phyloP scores from a whole-genome alignment of 441 rosid species.

The Populus hybrid region DNA sequence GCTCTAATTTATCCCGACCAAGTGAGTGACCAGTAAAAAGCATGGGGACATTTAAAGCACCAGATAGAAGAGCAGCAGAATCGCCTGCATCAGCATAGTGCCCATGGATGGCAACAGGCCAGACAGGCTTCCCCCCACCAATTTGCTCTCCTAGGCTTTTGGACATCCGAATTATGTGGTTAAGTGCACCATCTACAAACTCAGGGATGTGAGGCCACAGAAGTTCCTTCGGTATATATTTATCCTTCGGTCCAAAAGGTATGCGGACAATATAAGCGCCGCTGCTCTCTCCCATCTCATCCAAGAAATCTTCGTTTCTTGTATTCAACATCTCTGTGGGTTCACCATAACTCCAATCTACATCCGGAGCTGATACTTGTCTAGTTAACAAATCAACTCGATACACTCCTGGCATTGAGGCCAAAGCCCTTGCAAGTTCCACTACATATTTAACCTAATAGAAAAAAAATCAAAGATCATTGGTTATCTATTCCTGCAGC shows the following conservation, averaged over 20 bases:
- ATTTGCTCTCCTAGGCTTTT: constrained; percentile 80
- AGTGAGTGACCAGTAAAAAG: constrained; percentile 55
- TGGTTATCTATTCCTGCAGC: neutral
- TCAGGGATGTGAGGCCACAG: constrained; percentile 94
- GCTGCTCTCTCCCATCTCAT: constrained; percentile 84
- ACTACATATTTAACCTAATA: constrained; percentile 94
- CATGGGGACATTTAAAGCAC: constrained; percentile 95
- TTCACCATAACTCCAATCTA: constrained; percentile 84
- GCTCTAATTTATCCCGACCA: constrained; percentile 67
- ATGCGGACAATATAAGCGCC: constrained; percentile 91
- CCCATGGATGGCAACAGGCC: constrained; percentile 97
- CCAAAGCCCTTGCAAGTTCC: constrained; percentile 97
- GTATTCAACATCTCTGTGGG: constrained; percentile 85
- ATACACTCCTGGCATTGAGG: constrained; percentile 88
- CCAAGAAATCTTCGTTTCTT: constrained; percentile 40
- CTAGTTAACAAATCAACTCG: constrained; percentile 95
- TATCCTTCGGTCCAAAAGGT: constrained; percentile 93
- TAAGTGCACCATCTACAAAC: constrained; percentile 92
- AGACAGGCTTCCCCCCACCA: constrained; percentile 67
- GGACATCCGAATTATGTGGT: constrained; percentile 78
- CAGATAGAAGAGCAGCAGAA: constrained; percentile 88
- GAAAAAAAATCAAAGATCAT: constrained; percentile 10
- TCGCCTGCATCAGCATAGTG: constrained; percentile 99
- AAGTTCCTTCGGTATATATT: constrained; percentile 76
- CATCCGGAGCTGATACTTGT: constrained; percentile 81